phyloP scores from a whole-genome alignment of 768 basidiomycete genomes.

The Mycena olivaceomarginata region DNA sequence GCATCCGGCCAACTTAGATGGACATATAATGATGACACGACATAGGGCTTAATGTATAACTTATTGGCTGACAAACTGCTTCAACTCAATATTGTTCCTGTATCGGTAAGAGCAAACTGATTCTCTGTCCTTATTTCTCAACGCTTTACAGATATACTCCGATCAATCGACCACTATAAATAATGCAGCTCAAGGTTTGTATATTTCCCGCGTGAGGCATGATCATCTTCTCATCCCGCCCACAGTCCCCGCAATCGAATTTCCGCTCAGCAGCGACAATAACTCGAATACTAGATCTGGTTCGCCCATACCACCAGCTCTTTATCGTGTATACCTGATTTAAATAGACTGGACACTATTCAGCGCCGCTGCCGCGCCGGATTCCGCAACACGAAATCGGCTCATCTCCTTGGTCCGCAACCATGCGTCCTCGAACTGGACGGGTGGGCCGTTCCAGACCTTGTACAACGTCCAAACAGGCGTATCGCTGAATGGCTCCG shows the following conservation, averaged over 20 bases:
- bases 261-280: slow-evolving; percentile 45
- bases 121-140: background rate
- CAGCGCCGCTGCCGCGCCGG: slow-evolving; percentile 65
- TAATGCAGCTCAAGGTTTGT: background rate
- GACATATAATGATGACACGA: too few relatives aligned
- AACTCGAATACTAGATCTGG: slow-evolving; percentile 50
- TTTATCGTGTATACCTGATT: background rate
- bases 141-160: slow-evolving; percentile 1
- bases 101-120: too few relatives aligned
- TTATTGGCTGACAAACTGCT: too few relatives aligned
- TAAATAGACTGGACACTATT: slow-evolving; percentile 69
- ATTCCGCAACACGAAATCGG: slow-evolving; percentile 56
- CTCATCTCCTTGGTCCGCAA: slow-evolving; percentile 56
- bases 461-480: slow-evolving; percentile 50
- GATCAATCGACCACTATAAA: slow-evolving; percentile 1
- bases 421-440: slow-evolving; percentile 45
- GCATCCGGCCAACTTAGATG: too few relatives aligned
- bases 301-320: slow-evolving; percentile 25
- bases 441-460: slow-evolving; percentile 47
- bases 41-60: too few relatives aligned
- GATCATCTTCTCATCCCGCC: background rate
- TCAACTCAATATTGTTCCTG: too few relatives aligned
- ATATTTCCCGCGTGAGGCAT: too few relatives aligned
- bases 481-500: slow-evolving; percentile 36
- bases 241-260: slow-evolving; percentile 5